These are phyloP conservation scores for Claviceps digitariae DNA, from an alignment of 2,329 filamentous ascomycete species.

Conservation along the genomic window DNA sequence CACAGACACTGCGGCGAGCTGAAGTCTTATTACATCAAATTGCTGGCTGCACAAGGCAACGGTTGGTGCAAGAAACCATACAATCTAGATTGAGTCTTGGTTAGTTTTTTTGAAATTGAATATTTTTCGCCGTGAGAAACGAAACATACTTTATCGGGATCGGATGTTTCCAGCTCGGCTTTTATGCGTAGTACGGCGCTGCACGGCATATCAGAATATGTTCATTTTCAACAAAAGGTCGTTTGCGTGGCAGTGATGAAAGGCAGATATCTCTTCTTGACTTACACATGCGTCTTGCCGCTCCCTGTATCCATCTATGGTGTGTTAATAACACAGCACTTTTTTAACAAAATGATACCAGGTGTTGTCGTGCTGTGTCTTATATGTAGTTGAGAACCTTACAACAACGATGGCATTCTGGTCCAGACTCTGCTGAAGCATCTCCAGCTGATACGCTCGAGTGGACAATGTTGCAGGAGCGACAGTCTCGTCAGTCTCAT, in stretches of 20 bases:
- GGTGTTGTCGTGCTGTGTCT: background rate
- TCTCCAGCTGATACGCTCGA: constrained; percentile 60
- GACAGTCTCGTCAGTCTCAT: background rate
- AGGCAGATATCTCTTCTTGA: constrained; percentile 2
- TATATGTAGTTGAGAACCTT: constrained; percentile 11
- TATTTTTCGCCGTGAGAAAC: too few species aligned
- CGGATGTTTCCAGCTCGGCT: constrained; percentile 43
- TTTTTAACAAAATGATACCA: background rate
- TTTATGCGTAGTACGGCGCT: constrained; percentile 57
- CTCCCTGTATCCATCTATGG: constrained; percentile 68
- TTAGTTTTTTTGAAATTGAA: background rate
- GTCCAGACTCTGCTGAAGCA: constrained; percentile 56
- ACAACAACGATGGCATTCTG: constrained; percentile 62
- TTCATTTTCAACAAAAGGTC: background rate
- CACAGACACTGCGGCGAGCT: constrained; percentile 46
- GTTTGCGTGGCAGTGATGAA: background rate
- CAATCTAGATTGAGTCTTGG: constrained; percentile 20
- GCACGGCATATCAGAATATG: background rate
- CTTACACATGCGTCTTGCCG: constrained; percentile 66
- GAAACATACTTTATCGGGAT: constrained; percentile 36
- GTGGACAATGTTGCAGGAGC: constrained; percentile 23
- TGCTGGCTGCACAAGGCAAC: constrained; percentile 57
- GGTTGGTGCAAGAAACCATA: constrained; percentile 66
- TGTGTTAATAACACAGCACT: background rate
- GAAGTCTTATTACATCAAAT: constrained; percentile 40